Conservation (phyloP, 352 stramenopile genomes). For the Phytopythium montanum region DNA sequence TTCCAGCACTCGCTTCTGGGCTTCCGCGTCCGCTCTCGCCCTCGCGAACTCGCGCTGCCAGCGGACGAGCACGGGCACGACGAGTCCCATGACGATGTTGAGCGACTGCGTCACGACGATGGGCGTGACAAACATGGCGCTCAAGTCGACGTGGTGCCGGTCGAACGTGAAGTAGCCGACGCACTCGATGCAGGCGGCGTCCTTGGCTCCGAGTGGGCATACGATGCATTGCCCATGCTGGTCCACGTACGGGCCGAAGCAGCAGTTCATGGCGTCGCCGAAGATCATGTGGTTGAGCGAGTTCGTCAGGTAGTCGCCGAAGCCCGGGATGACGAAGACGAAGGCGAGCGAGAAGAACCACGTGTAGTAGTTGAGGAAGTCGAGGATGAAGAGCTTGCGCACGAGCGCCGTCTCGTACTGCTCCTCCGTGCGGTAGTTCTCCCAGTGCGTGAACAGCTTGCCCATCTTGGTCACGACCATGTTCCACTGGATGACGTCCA, state of each 20-base stretch:
- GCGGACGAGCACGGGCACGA: constrained; percentile 65
- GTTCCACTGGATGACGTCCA: constrained; percentile 89
- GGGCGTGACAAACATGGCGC: constrained; percentile 83
- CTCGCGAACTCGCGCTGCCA: constrained; percentile 58
- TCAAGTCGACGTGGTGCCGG: constrained; percentile 77
- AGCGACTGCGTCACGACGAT: constrained; percentile 83
- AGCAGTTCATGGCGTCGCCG: constrained; percentile 82
- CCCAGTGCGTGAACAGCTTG: constrained; percentile 81
- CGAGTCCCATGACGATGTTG: constrained; percentile 71
- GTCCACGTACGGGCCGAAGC: constrained; percentile 83
- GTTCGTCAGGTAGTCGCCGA: constrained; percentile 84
- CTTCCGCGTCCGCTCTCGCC: constrained; percentile 49
- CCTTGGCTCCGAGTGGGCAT: constrained; percentile 64
- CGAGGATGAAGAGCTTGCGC: constrained; percentile 79
- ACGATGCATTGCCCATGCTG: constrained; percentile 57
- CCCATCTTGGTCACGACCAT: constrained; percentile 88
- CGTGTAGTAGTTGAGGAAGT: constrained; percentile 91
- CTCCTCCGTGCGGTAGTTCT: constrained; percentile 86
- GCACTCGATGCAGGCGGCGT: constrained; percentile 70
- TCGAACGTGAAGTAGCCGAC: constrained; percentile 83
- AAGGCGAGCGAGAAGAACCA: constrained; percentile 91
- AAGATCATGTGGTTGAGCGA: constrained; percentile 81
- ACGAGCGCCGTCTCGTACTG: constrained; percentile 82
- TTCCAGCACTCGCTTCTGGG: constrained; percentile 65
- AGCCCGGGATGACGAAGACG: constrained; percentile 81